phyloP scores from a whole-genome alignment of 441 rosid genomes.

The Croton laevigatus region DNA sequence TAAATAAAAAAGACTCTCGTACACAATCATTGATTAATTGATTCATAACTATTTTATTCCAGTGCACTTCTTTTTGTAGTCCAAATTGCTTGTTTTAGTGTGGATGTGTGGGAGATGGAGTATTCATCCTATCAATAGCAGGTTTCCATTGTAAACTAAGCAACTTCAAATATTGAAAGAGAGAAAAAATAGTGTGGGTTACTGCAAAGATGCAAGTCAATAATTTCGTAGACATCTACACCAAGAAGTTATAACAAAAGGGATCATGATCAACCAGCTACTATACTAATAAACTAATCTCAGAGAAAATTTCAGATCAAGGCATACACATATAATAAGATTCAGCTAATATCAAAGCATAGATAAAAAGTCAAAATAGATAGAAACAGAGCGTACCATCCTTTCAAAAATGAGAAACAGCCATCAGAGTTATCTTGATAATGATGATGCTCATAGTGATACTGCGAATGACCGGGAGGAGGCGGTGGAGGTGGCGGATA shows the following conservation, averaged over 20 bases:
- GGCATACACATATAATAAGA: background rate
- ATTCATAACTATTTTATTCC: background rate
- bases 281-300: background rate
- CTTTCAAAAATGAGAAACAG: slow-evolving; percentile 58
- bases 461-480: slow-evolving; percentile 36
- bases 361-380: background rate
- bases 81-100: background rate
- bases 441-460: slow-evolving; percentile 52
- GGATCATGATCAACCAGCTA: no score
- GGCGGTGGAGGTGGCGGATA: slow-evolving; percentile 60
- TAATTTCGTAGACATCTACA: background rate
- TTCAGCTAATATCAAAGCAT: background rate
- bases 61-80: background rate
- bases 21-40: no score
- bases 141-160: background rate
- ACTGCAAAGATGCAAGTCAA: background rate
- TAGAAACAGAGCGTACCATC: slow-evolving; percentile 48
- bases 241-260: no score
- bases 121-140: background rate
- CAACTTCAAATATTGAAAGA: background rate
- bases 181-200: no score
- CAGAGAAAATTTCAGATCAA: background rate
- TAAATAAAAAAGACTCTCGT: background rate
- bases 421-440: slow-evolving; percentile 51
- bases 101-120: background rate